Percentiles rank a stretch among this genome's conserved stretches.
Conservation (phyloP, 2,329 filamentous ascomycete genomes). For the Epichloe sibirici region DNA sequence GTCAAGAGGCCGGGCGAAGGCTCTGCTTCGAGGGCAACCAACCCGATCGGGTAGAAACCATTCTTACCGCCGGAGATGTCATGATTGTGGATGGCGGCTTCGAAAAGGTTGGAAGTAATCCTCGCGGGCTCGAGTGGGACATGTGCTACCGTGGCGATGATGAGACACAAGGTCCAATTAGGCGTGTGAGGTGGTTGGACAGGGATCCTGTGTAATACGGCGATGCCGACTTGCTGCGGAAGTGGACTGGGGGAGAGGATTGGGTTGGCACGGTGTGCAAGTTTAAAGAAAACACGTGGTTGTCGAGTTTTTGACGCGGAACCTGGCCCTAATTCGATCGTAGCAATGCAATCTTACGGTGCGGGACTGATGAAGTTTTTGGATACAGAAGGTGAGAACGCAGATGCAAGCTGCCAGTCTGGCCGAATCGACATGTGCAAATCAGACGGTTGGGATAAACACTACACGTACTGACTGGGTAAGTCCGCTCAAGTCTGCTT, state of each 20-base stretch:
- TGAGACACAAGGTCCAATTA: neutral
- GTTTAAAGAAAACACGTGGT: neutral
- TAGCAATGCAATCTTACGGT: neutral
- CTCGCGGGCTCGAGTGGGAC: constrained; percentile 46
- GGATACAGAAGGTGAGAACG: neutral
- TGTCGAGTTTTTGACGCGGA: neutral
- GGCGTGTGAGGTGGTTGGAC: constrained; percentile 8
- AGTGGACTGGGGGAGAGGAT: neutral
- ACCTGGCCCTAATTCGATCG: too few species aligned
- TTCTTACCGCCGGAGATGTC: constrained; percentile 47
- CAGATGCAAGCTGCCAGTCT: neutral
- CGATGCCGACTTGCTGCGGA: constrained; percentile 6
- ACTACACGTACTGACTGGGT: neutral
- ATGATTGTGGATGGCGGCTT: constrained; percentile 46
- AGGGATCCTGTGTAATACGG: constrained; percentile 11
- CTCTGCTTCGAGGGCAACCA: constrained; percentile 52
- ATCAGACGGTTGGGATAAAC: neutral
- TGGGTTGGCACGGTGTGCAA: neutral
- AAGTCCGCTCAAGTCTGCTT: too few species aligned
- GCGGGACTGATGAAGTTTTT: neutral
- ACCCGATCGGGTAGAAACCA: constrained; percentile 30
- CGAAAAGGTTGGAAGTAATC: constrained; percentile 57
- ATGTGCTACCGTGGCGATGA: constrained; percentile 30
- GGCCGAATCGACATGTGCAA: neutral
- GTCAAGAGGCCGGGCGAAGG: constrained; percentile 39